Evolutionary conservation across 2,329 filamentous ascomycete species (phyloP).

Genomic region (Fusarium subglutinans): DNA sequence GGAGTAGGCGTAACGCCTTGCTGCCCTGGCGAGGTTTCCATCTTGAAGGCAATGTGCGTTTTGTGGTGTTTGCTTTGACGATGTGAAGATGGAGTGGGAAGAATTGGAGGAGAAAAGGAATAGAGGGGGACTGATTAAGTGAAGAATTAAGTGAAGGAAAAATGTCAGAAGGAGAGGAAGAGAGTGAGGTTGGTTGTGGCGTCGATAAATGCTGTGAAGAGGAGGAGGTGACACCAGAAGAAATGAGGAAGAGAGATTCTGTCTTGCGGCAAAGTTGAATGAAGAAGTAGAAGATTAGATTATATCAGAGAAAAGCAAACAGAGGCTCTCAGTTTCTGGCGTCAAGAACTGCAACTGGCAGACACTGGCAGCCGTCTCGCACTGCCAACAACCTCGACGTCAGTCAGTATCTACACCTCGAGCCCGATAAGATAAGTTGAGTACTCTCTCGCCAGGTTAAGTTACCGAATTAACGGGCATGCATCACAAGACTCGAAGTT

Average conservation of each 20-base stretch:
- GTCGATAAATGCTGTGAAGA: conserved; percentile 6
- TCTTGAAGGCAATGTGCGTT: neutral
- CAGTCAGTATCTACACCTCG: neutral
- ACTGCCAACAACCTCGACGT: neutral
- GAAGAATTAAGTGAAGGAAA: neutral
- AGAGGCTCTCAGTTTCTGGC: neutral
- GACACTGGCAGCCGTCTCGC: conserved; percentile 11
- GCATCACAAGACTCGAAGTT: conserved; percentile 28
- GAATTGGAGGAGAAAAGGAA: neutral
- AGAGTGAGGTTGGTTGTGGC: conserved; percentile 20
- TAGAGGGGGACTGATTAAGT: neutral
- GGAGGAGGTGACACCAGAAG: conserved; percentile 29
- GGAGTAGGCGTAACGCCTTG: conserved; percentile 22
- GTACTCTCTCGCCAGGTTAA: neutral
- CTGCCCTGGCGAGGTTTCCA: conserved; percentile 20
- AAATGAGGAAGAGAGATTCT: conserved; percentile 2
- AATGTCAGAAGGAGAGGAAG: neutral
- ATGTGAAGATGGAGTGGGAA: neutral
- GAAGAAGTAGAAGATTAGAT: neutral
- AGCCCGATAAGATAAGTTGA: neutral
- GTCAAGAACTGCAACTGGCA: neutral
- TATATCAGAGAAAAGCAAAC: neutral
- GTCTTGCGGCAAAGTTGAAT: conserved; percentile 2
- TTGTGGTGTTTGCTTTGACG: neutral
- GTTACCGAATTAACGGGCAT: conserved; percentile 14